These are phyloP conservation scores for Geotrichum bryndzae DNA, from an alignment of 1,139 yeast species.

Conservation along the genomic window DNA sequence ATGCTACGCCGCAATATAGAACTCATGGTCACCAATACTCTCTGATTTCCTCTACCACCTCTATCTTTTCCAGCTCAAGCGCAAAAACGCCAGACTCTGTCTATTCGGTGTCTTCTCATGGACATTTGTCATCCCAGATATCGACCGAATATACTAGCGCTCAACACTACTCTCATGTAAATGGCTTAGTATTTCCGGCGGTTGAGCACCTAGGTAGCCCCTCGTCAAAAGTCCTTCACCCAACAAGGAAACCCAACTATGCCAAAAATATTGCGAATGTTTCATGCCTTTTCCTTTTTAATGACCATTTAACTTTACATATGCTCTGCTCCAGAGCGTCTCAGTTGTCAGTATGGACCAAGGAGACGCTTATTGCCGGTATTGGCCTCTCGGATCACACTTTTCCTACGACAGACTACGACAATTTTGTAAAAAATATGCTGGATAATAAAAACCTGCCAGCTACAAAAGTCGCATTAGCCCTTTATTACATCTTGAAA, in stretches of 20 bases:
- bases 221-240: background rate
- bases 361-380: background rate
- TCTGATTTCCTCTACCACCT: background rate
- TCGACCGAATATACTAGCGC: background rate
- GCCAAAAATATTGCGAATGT: slow-evolving; percentile 29
- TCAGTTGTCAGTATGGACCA: background rate
- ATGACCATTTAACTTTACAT: slow-evolving; percentile 17
- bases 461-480: background rate
- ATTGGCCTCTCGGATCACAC: background rate
- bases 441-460: background rate
- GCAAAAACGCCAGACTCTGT: background rate
- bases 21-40: background rate
- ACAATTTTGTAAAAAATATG: background rate
- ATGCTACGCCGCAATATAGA: background rate
- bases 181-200: too few relatives aligned
- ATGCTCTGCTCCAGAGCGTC: background rate
- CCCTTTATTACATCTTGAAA: background rate
- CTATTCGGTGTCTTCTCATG: background rate
- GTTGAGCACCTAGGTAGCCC: background rate
- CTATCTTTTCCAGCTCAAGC: background rate
- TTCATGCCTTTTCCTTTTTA: slow-evolving; percentile 33
- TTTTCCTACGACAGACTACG: background rate
- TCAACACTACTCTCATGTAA: background rate
- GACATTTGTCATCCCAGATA: background rate
- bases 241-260: slow-evolving; percentile 14